Evolutionary conservation across 1,284 basidiomycete genomes (phyloP).

Genomic region (Microbotryum intermedium): DNA sequence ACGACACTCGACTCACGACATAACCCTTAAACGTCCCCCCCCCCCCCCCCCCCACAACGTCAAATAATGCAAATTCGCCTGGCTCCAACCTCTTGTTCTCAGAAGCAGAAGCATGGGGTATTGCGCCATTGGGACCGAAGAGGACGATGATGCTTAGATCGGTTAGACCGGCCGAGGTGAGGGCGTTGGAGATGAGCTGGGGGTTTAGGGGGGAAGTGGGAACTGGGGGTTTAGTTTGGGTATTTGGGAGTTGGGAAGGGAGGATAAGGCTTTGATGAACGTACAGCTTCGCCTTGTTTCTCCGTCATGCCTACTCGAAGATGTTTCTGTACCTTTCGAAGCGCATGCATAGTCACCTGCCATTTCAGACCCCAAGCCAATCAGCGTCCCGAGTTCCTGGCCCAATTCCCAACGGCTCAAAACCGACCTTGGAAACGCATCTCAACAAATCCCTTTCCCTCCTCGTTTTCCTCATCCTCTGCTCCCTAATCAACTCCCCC

Average conservation of each 20-base stretch:
- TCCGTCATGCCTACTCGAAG: constrained; percentile 67
- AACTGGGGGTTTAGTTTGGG: not conserved
- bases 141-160: constrained; percentile 11
- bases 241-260: not conserved
- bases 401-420: no score
- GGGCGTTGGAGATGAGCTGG: constrained; percentile 17
- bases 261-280: not conserved
- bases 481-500: constrained; percentile 49
- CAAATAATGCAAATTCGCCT: constrained; percentile 66
- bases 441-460: constrained; percentile 62
- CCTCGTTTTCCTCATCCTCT: constrained; percentile 64
- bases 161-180: constrained; percentile 12
- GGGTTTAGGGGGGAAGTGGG: not conserved
- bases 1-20: constrained; percentile 3
- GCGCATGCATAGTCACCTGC: constrained; percentile 64
- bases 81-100: constrained; percentile 53
- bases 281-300: constrained; percentile 49
- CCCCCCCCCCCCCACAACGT: constrained; percentile 60
- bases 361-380: not conserved
- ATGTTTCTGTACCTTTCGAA: constrained; percentile 55
- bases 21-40: constrained; percentile 34
- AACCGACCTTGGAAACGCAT: constrained; percentile 65
- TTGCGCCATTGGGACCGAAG: constrained; percentile 56
- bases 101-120: constrained; percentile 65
- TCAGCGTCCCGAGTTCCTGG: no score